Evolutionary conservation across 768 basidiomycete genomes (phyloP).

Genomic region (Leccinum uliginosum): DNA sequence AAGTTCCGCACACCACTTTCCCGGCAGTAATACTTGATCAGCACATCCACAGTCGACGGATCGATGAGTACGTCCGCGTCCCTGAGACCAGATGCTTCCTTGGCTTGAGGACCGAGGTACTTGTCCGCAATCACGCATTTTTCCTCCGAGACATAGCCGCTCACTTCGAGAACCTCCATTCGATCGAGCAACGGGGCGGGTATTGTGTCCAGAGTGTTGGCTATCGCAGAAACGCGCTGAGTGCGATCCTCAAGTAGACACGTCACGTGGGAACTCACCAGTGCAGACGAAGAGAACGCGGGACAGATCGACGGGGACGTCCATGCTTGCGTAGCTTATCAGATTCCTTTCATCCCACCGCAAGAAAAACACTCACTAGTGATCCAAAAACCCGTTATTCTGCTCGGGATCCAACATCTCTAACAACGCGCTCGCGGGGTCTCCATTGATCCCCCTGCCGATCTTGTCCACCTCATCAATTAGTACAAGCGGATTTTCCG

Average conservation of each 20-base stretch:
- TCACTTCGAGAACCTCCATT: constrained; percentile 95
- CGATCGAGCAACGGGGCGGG: constrained; percentile 91
- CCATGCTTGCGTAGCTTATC: constrained; percentile 60
- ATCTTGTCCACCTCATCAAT: constrained; percentile 98
- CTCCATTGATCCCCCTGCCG: constrained; percentile 85
- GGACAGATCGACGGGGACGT: constrained; percentile 94
- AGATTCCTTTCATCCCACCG: neutral
- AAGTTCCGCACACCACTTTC: constrained; percentile 96
- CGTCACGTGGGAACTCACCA: constrained; percentile 30
- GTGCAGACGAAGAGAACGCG: constrained; percentile 98
- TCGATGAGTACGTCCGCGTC: constrained; percentile 80
- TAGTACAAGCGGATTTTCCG: constrained; percentile 89
- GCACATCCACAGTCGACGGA: constrained; percentile 68
- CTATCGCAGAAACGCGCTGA: constrained; percentile 28
- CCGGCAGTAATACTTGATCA: constrained; percentile 96
- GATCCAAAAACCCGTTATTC: constrained; percentile 90
- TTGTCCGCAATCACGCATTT: constrained; percentile 83
- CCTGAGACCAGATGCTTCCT: constrained; percentile 83
- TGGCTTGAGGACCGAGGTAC: constrained; percentile 91
- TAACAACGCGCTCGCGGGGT: constrained; percentile 84
- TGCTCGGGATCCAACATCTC: constrained; percentile 97
- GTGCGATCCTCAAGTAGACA: constrained; percentile 5
- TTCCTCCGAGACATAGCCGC: constrained; percentile 92
- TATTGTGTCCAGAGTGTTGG: constrained; percentile 90
- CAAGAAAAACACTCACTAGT: constrained; percentile 63